These are phyloP conservation scores for Xylariaceae sp. DNA, from an alignment of 2,329 filamentous ascomycete species.

Conservation along the genomic window DNA sequence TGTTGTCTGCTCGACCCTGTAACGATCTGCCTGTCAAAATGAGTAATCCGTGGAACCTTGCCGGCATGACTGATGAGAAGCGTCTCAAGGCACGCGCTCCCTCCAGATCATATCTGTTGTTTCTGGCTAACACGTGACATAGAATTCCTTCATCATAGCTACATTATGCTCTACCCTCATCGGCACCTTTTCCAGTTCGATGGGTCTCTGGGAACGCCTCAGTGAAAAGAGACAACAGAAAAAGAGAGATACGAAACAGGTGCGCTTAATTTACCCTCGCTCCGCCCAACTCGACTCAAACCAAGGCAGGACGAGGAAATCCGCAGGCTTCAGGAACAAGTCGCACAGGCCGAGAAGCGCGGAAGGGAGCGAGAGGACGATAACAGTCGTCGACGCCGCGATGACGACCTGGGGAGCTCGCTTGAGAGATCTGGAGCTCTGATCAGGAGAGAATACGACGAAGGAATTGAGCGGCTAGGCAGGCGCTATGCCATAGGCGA, in stretches of 20 bases:
- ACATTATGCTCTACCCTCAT: constrained; percentile 35
- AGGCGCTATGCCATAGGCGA: constrained; percentile 33
- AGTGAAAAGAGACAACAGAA: constrained; percentile 27
- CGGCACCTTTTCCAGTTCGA: constrained; percentile 32
- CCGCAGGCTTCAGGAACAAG: constrained; percentile 8
- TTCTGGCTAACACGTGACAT: background rate
- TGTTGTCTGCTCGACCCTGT: background rate
- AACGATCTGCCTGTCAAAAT: constrained; percentile 1
- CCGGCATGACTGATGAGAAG: constrained; percentile 32
- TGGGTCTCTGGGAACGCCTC: constrained; percentile 33
- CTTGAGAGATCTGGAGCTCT: constrained; percentile 27
- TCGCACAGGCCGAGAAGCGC: constrained; percentile 11
- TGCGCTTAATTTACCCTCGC: background rate
- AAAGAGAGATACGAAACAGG: constrained; percentile 29
- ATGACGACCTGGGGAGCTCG: constrained; percentile 23
- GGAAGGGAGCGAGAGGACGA: constrained; percentile 1
- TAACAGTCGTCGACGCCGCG: constrained; percentile 1
- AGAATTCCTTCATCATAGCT: constrained; percentile 36
- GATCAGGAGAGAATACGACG: constrained; percentile 31
- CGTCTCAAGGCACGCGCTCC: constrained; percentile 1
- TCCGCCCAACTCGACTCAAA: constrained; percentile 10
- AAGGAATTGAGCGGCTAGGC: constrained; percentile 27
- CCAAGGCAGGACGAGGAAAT: constrained; percentile 15
- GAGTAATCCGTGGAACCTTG: constrained; percentile 14
- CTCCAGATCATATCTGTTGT: too few species aligned